Percentiles rank a stretch among this genome's conserved stretches.
These are phyloP conservation scores for Ambrosia hybrid DNA, from an alignment of 140 eudicot genomes.

Conservation along the genomic window DNA sequence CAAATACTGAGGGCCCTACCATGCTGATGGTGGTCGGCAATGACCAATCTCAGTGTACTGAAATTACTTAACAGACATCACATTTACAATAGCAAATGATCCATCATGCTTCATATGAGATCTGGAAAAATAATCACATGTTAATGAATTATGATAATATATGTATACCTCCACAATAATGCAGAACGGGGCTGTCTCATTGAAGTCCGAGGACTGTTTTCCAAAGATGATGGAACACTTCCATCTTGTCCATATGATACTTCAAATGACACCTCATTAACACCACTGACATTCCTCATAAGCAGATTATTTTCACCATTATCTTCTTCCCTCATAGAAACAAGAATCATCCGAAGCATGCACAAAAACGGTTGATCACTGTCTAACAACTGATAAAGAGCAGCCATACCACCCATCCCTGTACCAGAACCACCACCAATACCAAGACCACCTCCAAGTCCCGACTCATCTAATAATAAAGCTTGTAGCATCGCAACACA, in stretches of 20 bases:
- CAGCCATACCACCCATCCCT: constrained; percentile 99
- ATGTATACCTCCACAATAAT: constrained; percentile 85
- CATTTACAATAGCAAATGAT: background rate
- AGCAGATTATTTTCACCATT: constrained; percentile 69
- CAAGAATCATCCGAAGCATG: constrained; percentile 98
- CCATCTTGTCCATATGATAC: constrained; percentile 46
- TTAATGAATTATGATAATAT: constrained; percentile 15
- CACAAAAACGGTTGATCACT: constrained; percentile 96
- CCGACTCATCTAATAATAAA: constrained; percentile 88
- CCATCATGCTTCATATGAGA: constrained; percentile 8
- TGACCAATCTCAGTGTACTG: background rate
- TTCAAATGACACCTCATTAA: constrained; percentile 39
- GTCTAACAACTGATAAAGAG: constrained; percentile 89
- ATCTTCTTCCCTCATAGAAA: constrained; percentile 96
- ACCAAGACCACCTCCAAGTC: constrained; percentile 98
- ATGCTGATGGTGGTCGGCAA: background rate
- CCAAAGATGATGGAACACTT: constrained; percentile 37
- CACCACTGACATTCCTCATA: constrained; percentile 44
- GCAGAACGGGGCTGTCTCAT: constrained; percentile 81
- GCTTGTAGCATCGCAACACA: constrained; percentile 96
- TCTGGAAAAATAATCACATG: constrained; percentile 1
- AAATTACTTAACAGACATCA: background rate
- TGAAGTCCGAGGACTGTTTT: constrained; percentile 48
- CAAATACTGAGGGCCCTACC: constrained; percentile 2
- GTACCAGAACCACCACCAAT: constrained; percentile 99